These are phyloP conservation scores for Dactylorhiza incarnata DNA, from an alignment of 106 monocot genomes.

Conservation along the genomic window DNA sequence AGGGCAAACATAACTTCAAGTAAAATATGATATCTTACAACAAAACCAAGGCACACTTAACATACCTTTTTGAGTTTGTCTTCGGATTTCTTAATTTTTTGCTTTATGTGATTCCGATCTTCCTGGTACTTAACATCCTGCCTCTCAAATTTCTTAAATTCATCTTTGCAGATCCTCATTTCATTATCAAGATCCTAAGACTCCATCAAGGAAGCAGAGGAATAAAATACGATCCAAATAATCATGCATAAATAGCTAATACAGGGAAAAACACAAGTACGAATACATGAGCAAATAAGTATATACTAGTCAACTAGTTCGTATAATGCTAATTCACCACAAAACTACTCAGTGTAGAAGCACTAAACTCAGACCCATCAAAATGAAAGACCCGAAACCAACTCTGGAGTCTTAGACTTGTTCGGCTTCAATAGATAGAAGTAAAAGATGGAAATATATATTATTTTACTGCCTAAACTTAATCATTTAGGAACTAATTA, in stretches of 20 bases:
- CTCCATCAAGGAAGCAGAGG: not conserved
- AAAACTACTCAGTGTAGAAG: not conserved
- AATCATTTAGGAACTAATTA: too few species aligned
- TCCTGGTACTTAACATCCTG: constrained; percentile 78
- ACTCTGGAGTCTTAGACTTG: too few species aligned
- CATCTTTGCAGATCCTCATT: constrained; percentile 64
- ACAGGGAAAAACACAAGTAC: not conserved
- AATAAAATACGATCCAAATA: not conserved
- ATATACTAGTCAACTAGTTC: not conserved
- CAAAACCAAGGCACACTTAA: not conserved
- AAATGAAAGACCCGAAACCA: not conserved
- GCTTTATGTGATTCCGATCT: constrained; percentile 88
- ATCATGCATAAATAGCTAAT: not conserved
- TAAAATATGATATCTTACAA: not conserved
- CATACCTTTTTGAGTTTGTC: constrained; percentile 79
- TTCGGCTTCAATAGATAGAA: too few species aligned
- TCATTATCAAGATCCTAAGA: constrained; percentile 76
- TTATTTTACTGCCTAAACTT: too few species aligned
- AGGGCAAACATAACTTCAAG: not conserved
- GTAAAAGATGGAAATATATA: too few species aligned
- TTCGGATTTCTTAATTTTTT: constrained; percentile 76
- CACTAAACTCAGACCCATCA: not conserved
- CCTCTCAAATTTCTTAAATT: constrained; percentile 89
- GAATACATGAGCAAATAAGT: not conserved
- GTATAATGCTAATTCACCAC: not conserved